A percentile compares a stretch with the other conserved stretches of the same genome.
These are phyloP conservation scores for Aspergillus spinulosporus DNA, from an alignment of 2,329 filamentous ascomycete genomes.

Conservation along the genomic window DNA sequence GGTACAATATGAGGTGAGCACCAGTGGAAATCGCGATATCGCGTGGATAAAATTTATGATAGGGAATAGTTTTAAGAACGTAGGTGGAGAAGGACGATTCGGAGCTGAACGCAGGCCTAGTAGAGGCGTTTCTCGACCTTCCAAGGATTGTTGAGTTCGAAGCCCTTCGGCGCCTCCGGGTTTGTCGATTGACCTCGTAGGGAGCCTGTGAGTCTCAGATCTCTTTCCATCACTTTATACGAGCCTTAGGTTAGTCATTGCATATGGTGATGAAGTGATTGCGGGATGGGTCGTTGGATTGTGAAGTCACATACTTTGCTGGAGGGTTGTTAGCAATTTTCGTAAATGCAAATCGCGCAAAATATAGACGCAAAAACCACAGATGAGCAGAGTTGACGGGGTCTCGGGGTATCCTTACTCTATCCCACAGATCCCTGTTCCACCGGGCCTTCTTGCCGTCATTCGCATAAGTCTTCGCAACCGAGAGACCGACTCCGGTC, in stretches of 20 bases:
- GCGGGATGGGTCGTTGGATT: not conserved
- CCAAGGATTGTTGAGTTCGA: constrained; percentile 68
- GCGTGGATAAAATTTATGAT: not conserved
- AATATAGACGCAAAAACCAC: not conserved
- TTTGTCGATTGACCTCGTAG: constrained; percentile 63
- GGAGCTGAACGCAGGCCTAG: constrained; percentile 26
- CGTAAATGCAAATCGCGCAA: constrained; percentile 17
- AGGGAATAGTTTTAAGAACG: constrained; percentile 20
- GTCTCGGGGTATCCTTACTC: constrained; percentile 47
- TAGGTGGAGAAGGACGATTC: constrained; percentile 20
- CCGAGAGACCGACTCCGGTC: constrained; percentile 58
- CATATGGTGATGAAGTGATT: not conserved
- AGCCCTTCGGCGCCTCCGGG: constrained; percentile 59
- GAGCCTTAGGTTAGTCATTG: constrained; percentile 26
- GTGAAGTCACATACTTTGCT: constrained; percentile 55
- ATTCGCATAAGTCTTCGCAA: constrained; percentile 61
- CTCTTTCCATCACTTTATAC: constrained; percentile 64
- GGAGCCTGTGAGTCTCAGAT: constrained; percentile 62
- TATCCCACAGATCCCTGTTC: constrained; percentile 64
- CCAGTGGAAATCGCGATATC: not conserved
- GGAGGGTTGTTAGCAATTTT: constrained; percentile 42
- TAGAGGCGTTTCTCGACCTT: constrained; percentile 55
- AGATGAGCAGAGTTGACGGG: not conserved
- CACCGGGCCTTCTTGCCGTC: constrained; percentile 63
- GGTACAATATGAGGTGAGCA: too few species aligned